A percentile compares a stretch with the other conserved stretches of the same genome.
phyloP scores from a whole-genome alignment of 257 asterid genomes.

The Galeopsis tetrahit region DNA sequence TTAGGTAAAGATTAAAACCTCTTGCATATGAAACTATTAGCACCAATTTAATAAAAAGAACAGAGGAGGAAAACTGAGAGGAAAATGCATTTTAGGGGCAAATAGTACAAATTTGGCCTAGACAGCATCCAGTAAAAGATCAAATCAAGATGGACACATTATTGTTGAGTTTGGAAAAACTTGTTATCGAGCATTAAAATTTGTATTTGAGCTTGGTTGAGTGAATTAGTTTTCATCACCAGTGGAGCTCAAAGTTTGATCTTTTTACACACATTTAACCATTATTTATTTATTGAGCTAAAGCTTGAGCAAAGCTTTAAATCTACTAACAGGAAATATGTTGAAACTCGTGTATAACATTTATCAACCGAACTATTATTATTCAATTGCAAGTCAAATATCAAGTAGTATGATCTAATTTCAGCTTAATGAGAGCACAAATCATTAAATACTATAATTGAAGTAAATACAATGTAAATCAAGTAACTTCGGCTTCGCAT shows the following conservation, averaged over 20 bases:
- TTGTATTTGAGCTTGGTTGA: not conserved
- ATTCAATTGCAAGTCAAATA: not conserved
- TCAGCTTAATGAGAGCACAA: not conserved
- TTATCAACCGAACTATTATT: not conserved
- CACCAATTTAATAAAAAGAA: not conserved
- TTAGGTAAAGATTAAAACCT: not conserved
- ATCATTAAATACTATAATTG: not conserved
- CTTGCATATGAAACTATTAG: not conserved
- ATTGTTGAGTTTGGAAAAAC: not conserved
- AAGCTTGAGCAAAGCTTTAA: not conserved
- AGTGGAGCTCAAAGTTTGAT: not conserved
- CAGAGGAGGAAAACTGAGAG: not conserved
- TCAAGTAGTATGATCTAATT: not conserved
- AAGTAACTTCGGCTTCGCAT: constrained; percentile 19
- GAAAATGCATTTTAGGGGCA: constrained; percentile 5
- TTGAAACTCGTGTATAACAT: not conserved
- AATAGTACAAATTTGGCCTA: constrained; percentile 4
- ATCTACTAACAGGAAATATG: not conserved
- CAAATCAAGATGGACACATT: not conserved
- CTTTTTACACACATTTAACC: constrained; percentile 1
- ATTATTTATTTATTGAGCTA: not conserved
- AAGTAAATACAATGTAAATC: not conserved
- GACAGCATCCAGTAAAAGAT: constrained; percentile 5
- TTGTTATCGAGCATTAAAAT: not conserved
- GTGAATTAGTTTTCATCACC: no score